Evolutionary conservation across 2,329 filamentous ascomycete species (phyloP).

Genomic region (Talaromyces funiculosus): DNA sequence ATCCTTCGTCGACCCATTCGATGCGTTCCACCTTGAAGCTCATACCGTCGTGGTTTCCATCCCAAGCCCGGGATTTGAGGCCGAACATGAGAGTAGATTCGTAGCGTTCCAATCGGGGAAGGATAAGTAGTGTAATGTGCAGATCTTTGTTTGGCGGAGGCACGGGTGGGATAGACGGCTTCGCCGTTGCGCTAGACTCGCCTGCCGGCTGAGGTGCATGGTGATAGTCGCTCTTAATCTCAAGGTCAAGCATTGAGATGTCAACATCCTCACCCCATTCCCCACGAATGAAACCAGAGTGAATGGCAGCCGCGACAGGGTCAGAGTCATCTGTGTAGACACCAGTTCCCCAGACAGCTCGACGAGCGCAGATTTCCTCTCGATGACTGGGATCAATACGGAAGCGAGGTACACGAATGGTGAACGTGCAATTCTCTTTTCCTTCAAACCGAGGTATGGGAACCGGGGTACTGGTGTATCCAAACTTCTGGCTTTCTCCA

Average conservation of each 20-base stretch:
- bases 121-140: conserved; percentile 78
- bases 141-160: conserved; percentile 67
- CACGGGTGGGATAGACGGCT: conserved; percentile 32
- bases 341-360: conserved; percentile 86
- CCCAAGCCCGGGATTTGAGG: conserved; percentile 75
- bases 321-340: conserved; percentile 96
- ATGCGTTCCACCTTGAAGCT: conserved; percentile 80
- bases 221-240: conserved; percentile 44
- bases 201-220: conserved; percentile 33
- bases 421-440: conserved; percentile 85
- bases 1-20: conserved; percentile 75
- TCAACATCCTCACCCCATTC: conserved; percentile 80
- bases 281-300: conserved; percentile 85
- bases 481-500: conserved; percentile 49
- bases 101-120: conserved; percentile 75
- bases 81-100: conserved; percentile 69
- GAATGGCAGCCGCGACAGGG: conserved; percentile 84
- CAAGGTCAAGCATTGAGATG: conserved; percentile 56
- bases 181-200: conserved; percentile 11
- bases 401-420: conserved; percentile 75
- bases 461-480: conserved; percentile 57
- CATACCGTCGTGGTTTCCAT: conserved; percentile 72
- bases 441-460: conserved; percentile 71
- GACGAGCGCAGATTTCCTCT: conserved; percentile 75
- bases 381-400: conserved; percentile 66